Base-by-base conservation (phyloP, 2,329 filamentous ascomycete genomes). In the Didymella sp. region DNA sequence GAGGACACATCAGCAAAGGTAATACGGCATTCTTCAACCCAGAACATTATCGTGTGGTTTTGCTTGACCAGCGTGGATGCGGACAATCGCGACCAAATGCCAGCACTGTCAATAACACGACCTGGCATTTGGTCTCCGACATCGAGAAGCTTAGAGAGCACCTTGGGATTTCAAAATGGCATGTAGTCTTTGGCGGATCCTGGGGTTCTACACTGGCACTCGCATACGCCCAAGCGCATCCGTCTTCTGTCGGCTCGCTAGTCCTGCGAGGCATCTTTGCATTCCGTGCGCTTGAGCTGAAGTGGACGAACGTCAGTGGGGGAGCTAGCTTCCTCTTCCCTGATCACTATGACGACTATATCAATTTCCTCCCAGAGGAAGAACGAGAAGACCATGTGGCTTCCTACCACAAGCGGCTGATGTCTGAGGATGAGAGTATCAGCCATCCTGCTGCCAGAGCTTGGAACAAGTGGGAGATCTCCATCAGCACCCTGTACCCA, bases 151-250 rank as follows among this genome's bases (percentile, higher is more conserved):
- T 82, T 1, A 75, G 80, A 35, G 58, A 70, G 15, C 77, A 80
- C 49, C 69, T 82, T 6, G 51, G 69, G 0, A 77, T 82, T 27
- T 37, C 64, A 7, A 79, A 79, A 63, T 82, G 80, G 80, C 69
- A 72, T 52, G 53, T 76, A 38, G 76, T 82, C 4, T 82, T 81
- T 57, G 80, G 80, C 35, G 79, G 80, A 1, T 81, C 79, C 1
- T 82, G 80, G 80, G 80, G 80, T 30, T 78, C 77, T 3, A 79
- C 79, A 0, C 72, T 82, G 15, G 68, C 78, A 0, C 68, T 82
- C 0, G 71, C 77, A 22, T 82, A 82, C 62, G 69, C 80, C 1
- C 75, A 82, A 59, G 72, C 73, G 0, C 74, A 81, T 31, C 76
- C 80, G 1, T 67, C 74, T 0, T 62, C 63, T 12, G 75, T 79